Percentiles rank a stretch among this genome's conserved stretches.
Conservation (phyloP, 768 basidiomycete species). For the Lanmaoa rubissima region DNA sequence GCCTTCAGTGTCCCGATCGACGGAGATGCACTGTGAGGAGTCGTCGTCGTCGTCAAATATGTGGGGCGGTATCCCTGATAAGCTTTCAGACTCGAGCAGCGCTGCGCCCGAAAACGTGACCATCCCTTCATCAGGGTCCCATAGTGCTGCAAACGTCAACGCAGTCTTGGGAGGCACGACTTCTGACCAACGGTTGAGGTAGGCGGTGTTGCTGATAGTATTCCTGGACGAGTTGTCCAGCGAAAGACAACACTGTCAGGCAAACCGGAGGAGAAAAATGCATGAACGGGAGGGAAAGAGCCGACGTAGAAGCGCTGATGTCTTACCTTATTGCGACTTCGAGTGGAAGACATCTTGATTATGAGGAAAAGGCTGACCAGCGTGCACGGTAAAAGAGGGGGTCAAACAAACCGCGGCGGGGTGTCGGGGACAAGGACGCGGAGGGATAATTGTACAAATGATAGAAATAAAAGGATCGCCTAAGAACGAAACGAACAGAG, state of each 20-base stretch:
- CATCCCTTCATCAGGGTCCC: conserved; percentile 57
- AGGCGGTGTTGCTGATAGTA: conserved; percentile 7
- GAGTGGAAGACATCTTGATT: conserved; percentile 15
- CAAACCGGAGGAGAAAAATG: background rate
- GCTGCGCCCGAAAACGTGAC: conserved; percentile 54
- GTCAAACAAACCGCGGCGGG: background rate
- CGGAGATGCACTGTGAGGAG: conserved; percentile 9
- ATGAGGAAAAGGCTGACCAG: background rate
- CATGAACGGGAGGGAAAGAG: background rate
- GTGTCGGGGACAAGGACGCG: background rate
- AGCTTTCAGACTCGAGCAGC: conserved; percentile 36
- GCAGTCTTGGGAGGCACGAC: conserved; percentile 54
- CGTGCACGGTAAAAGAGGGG: background rate
- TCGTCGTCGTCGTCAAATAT: conserved; percentile 14
- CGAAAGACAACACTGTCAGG: conserved; percentile 23
- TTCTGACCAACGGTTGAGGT: conserved; percentile 52
- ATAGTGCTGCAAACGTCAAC: conserved; percentile 58
- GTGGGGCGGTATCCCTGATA: conserved; percentile 5
- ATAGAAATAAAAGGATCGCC: background rate
- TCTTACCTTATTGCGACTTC: conserved; percentile 26
- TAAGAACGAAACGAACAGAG: background rate
- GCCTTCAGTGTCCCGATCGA: conserved; percentile 16
- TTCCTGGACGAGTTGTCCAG: conserved; percentile 16
- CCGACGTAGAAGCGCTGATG: background rate
- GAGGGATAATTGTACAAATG: background rate